phyloP scores from a whole-genome alignment of 768 basidiomycete genomes.

The Termitomyces sp. region DNA sequence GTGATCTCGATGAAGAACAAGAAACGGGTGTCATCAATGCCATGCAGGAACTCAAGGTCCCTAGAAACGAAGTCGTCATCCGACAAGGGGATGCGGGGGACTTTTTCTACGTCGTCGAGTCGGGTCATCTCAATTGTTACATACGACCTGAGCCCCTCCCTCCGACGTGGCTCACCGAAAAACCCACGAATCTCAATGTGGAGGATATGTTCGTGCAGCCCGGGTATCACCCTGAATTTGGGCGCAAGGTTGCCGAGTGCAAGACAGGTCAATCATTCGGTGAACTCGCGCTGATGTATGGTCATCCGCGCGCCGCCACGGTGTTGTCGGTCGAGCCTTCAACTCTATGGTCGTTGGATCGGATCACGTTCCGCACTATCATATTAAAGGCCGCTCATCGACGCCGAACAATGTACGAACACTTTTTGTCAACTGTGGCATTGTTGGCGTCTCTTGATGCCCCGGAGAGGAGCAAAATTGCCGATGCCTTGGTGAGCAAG shows the following conservation, averaged over 20 bases:
- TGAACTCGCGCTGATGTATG: slow-evolving; percentile 97
- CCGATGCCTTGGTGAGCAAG: slow-evolving; percentile 86
- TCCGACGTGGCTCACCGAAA: slow-evolving; percentile 47
- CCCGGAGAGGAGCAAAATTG: slow-evolving; percentile 93
- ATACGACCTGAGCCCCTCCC: slow-evolving; percentile 64
- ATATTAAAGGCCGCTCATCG: slow-evolving; percentile 89
- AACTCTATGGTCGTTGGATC: slow-evolving; percentile 92
- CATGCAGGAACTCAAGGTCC: slow-evolving; percentile 82
- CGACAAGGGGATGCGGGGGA: slow-evolving; percentile 96
- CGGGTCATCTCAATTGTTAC: slow-evolving; percentile 80
- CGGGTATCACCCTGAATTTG: slow-evolving; percentile 64
- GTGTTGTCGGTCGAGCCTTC: slow-evolving; percentile 80
- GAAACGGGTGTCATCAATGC: slow-evolving; percentile 89
- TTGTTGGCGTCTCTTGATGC: slow-evolving; percentile 82
- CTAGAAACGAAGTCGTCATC: slow-evolving; percentile 82
- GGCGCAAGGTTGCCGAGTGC: slow-evolving; percentile 82
- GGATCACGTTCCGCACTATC: slow-evolving; percentile 97
- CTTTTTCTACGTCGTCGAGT: slow-evolving; percentile 96
- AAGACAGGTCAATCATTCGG: slow-evolving; percentile 85
- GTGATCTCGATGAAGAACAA: slow-evolving; percentile 95
- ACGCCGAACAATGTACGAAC: slow-evolving; percentile 93
- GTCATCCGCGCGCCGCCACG: slow-evolving; percentile 91
- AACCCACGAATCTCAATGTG: slow-evolving; percentile 29
- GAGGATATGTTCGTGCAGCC: slow-evolving; percentile 57
- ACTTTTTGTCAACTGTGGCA: slow-evolving; percentile 87